Evolutionary conservation across 108 stramenopile species (phyloP), one percentile per base, ranked within the genome.

Genomic region (Asterionellopsis glacialis): DNA sequence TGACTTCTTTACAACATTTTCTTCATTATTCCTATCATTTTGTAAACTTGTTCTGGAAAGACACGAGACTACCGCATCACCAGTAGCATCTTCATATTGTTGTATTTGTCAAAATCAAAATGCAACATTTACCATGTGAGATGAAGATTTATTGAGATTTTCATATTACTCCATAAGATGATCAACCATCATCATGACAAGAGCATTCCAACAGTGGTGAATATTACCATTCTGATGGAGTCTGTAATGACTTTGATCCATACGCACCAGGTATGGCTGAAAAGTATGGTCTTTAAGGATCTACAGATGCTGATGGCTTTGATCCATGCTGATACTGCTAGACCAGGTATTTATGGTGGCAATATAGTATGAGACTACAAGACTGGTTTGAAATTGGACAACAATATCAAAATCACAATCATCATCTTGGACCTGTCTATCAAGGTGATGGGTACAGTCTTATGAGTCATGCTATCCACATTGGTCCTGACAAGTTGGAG

Each of bases 381-480:
- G 10, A 54, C 63, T 0, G 87, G 87, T 0, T 83, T n/a, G 50
- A 83, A 6, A 74, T 88, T 41, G 91, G 91, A 21, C 55, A 63
- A 41, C 91, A 91, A 60, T 87, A 92, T 39, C 85, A 93, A 57
- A 74, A 85, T 54, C 91, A 93, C 69, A 93, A 89, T 59, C 74
- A 82, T 11, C 58, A 73, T 12, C 88, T 88, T 2, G 91, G 91
- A 13, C 91, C 91, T 3, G 84, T 87, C 0, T 93, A 93, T 52
- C 80, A 74, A 24, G 91, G 91, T 10, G 67, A 61, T 10, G 91
- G 91, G n/a, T 89, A 92, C 56, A 66, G 81, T 0, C 57, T 81
- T 1, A 77, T 68, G 69, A 64, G 59, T 38, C 48, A 55, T 49
- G 82, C 82, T 44, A 68, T 87, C 18, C 70, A 79, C 0, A 60